These are phyloP conservation scores for Boletus pseudopeckii DNA, from an alignment of 768 basidiomycete genomes.

Conservation along the genomic window DNA sequence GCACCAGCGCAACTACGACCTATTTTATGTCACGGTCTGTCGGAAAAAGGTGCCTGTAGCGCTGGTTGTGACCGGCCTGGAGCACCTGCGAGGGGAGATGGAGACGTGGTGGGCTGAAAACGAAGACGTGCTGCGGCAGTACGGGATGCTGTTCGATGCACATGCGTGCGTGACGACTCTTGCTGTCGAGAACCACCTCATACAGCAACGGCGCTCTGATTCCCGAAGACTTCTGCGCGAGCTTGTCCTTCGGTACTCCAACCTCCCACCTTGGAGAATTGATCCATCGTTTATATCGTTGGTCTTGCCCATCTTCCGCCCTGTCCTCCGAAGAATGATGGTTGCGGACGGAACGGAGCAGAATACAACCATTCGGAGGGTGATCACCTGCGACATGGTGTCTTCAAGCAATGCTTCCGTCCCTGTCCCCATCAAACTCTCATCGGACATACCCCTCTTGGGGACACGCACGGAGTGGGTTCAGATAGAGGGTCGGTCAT, in stretches of 20 bases:
- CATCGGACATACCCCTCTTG: no score
- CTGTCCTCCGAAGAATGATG: neutral
- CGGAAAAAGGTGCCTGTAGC: conserved; percentile 32
- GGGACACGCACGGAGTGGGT: no score
- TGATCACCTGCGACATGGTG: neutral
- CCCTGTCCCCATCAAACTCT: no score
- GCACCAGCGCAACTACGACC: conserved; percentile 30
- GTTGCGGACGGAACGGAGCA: no score
- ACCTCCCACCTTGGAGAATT: neutral
- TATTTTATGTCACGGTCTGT: conserved; percentile 34
- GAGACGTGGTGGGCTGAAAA: conserved; percentile 30
- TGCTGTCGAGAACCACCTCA: neutral
- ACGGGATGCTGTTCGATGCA: conserved; percentile 28
- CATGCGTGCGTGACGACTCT: neutral
- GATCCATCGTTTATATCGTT: neutral
- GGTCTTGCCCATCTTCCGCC: neutral
- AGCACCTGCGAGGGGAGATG: conserved; percentile 19
- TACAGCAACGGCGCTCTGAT: neutral
- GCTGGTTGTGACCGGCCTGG: conserved; percentile 35
- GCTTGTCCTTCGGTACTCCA: neutral
- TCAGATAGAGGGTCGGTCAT: neutral
- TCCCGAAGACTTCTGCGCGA: neutral
- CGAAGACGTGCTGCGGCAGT: conserved; percentile 16
- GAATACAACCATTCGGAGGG: neutral
- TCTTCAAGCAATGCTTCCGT: neutral